A percentile compares a stretch with the other conserved stretches of the same genome.
Evolutionary conservation across 202 grass and related monocot species (phyloP).

Genomic region (Setaria viridis): DNA sequence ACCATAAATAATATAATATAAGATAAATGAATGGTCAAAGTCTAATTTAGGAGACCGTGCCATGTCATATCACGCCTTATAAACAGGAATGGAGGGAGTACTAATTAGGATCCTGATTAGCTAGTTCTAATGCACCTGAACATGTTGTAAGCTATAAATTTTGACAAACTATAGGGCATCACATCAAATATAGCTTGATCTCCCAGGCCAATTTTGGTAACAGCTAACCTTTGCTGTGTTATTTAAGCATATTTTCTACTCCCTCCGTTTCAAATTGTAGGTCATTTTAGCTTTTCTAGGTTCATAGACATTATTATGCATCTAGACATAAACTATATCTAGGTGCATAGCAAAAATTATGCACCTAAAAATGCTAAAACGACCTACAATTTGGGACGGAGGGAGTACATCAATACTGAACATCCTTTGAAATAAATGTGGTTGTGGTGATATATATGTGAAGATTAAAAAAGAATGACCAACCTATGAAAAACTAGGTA

Average conservation of each 20-base stretch:
- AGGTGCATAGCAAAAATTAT: no score
- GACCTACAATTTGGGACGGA: no score
- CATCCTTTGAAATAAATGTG: slow-evolving; percentile 9
- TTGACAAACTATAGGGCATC: neutral
- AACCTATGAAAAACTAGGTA: neutral
- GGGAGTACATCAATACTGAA: neutral
- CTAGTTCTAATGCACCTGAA: neutral
- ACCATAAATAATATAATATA: no score
- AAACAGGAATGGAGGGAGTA: no score
- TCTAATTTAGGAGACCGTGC: no score
- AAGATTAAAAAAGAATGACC: neutral
- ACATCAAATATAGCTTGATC: neutral
- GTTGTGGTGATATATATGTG: neutral
- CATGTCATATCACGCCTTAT: no score
- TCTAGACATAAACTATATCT: no score
- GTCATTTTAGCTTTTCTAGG: no score
- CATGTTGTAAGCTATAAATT: slow-evolving; percentile 30
- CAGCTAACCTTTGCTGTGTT: slow-evolving; percentile 31
- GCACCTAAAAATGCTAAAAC: no score
- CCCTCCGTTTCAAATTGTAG: no score
- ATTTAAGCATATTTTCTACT: slow-evolving; percentile 16
- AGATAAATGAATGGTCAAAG: no score
- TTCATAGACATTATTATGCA: no score
- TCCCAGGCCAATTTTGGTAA: neutral
- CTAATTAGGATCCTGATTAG: slow-evolving; percentile 36